A percentile compares a stretch with the other conserved stretches of the same genome.
phyloP scores from a whole-genome alignment of 1,139 yeast species.

The Debaryomyces udenii region DNA sequence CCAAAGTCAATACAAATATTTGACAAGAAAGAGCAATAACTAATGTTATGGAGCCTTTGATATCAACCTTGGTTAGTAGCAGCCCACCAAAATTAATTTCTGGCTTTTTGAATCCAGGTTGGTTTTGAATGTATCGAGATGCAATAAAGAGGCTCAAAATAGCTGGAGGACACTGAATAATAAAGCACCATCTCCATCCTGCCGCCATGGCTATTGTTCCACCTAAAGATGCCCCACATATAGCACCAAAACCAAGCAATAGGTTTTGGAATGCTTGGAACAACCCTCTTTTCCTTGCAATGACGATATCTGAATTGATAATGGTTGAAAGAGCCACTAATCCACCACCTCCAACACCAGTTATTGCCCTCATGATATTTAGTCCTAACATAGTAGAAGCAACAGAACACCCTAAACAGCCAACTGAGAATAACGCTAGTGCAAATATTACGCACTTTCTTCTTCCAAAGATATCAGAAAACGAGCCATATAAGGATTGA shows the following conservation, averaged over 20 bases:
- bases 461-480: constrained; percentile 58
- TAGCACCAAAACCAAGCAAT: constrained; percentile 27
- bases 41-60: constrained; percentile 23
- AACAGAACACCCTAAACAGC: constrained; percentile 35
- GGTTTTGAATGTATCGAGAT: constrained; percentile 19
- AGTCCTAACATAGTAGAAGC: constrained; percentile 21
- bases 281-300: constrained; percentile 28
- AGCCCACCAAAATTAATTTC: not conserved
- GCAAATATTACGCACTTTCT: constrained; percentile 33
- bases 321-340: constrained; percentile 31
- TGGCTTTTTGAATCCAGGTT: constrained; percentile 17
- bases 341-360: constrained; percentile 41
- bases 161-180: constrained; percentile 21
- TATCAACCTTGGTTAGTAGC: constrained; percentile 20
- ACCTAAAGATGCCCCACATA: constrained; percentile 31
- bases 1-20: constrained; percentile 30
- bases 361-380: constrained; percentile 23
- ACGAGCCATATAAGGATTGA: constrained; percentile 50
- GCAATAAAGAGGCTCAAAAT: constrained; percentile 24
- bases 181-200: constrained; percentile 35
- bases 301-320: constrained; percentile 32
- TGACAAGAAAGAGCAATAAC: constrained; percentile 30
- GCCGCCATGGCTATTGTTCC: constrained; percentile 22
- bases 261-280: constrained; percentile 32
- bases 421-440: constrained; percentile 23